Conservation (phyloP, 2,329 filamentous ascomycete genomes). For the Thelonectria rubi region DNA sequence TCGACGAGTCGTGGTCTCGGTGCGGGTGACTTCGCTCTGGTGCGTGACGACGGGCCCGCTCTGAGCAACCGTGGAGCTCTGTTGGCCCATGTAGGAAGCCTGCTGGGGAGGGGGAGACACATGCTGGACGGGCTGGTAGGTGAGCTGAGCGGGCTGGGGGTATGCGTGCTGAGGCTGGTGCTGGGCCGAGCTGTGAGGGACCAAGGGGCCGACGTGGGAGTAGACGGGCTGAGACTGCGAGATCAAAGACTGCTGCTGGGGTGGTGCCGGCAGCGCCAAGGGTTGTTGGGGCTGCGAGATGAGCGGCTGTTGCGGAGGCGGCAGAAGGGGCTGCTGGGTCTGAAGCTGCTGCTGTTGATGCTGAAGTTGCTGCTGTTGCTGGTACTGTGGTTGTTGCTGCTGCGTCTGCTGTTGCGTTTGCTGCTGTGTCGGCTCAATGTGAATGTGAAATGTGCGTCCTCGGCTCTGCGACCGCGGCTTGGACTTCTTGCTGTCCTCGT, state of each 20-base stretch:
- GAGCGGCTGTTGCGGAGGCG: slow-evolving; percentile 16
- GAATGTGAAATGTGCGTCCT: slow-evolving; percentile 42
- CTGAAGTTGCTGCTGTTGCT: background rate
- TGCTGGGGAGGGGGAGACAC: background rate
- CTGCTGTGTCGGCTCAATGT: slow-evolving; percentile 38
- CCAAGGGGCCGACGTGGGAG: slow-evolving; percentile 20
- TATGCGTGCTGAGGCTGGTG: background rate
- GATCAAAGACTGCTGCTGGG: slow-evolving; percentile 18
- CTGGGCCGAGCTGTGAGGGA: slow-evolving; percentile 1
- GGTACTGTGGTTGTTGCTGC: slow-evolving; percentile 1
- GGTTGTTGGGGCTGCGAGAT: slow-evolving; percentile 4
- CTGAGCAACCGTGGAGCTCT: background rate
- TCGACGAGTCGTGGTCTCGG: slow-evolving; percentile 12
- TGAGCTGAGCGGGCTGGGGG: slow-evolving; percentile 21
- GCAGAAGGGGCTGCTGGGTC: slow-evolving; percentile 4
- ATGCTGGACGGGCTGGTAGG: slow-evolving; percentile 27
- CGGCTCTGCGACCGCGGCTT: slow-evolving; percentile 40
- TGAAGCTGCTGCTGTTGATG: slow-evolving; percentile 16
- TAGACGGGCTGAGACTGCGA: slow-evolving; percentile 27
- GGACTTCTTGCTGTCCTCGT: slow-evolving; percentile 29
- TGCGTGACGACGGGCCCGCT: slow-evolving; percentile 2
- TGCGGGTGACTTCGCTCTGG: slow-evolving; percentile 11
- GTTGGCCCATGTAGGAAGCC: slow-evolving; percentile 1
- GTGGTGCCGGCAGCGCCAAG: slow-evolving; percentile 2
- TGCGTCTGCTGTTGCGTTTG: slow-evolving; percentile 20